Base-by-base conservation (phyloP, 345 rosid genomes). In the Eucalyptus curtisii region DNA sequence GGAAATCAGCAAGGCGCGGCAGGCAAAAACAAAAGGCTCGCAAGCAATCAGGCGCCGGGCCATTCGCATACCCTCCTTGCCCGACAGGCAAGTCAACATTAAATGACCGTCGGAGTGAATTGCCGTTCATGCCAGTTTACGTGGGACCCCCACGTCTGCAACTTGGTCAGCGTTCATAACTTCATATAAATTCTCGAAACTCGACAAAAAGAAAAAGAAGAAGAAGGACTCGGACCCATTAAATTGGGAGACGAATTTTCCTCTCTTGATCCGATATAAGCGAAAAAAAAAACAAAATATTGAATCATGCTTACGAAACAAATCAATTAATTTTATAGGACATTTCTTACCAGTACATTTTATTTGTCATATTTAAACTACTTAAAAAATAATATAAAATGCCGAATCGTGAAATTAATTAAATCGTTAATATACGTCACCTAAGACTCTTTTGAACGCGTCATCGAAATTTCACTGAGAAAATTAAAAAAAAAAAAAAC, bases 1-100 rank as follows among this genome's bases (percentile, higher is more conserved):
- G 68, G 4, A 61, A 61, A 61, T 27, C 68, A 13, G 68, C 4
- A 30, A 16, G 33, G 33, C 33, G 33, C 68, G 68, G 68, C 15
- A 0, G 66, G 66, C 31, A 6, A 17, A 0, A 25, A 9, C 9
- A 4, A 55, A 11, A 3, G 7, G 31, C 66, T 59, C 14, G n/a
- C 13, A 27, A 59, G 15, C 66, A 27, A 59, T 24, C 66, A 31
- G 31, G 3, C 13, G 66, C 66, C n/a, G 53, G 19, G 19, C 19
- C 53, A 6, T 52, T 7, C 20, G 55, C 22, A 17, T 52, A 24
- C 55, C 55, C 9, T 3, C 22, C 55, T 13, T 13, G 16, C 50
- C 55, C 20, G 68, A 61, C 68, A 13, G 68, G 16, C 68, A 1
- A 30, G 68, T 12, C n/a, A 61, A 61, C 68, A 61, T 61, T 61